Evolutionary conservation across 2,329 filamentous ascomycete genomes (phyloP).

Genomic region (Conoideocrella luteorostrata): DNA sequence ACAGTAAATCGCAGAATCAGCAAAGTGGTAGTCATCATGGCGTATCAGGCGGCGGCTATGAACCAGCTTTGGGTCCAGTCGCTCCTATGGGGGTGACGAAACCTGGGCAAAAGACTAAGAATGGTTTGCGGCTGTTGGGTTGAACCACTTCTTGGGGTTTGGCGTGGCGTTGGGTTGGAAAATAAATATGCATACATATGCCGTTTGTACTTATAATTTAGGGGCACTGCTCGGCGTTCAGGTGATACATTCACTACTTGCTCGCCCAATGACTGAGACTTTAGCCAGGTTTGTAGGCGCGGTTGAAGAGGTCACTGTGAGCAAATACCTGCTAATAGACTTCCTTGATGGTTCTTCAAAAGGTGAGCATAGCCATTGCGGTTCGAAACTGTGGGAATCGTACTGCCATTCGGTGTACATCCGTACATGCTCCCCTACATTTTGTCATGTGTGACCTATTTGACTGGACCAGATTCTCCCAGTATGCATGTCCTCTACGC

Average conservation of each 20-base stretch:
- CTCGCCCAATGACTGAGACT: too few relatives aligned
- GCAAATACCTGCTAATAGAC: too few relatives aligned
- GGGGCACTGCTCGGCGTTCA: background rate
- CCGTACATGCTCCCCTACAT: background rate
- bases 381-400: background rate
- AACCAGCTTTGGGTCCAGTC: conserved; percentile 44
- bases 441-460: background rate
- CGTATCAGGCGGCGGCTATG: conserved; percentile 32
- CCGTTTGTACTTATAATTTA: background rate
- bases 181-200: too few relatives aligned
- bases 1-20: conserved; percentile 21
- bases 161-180: too few relatives aligned
- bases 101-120: conserved; percentile 61
- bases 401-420: background rate
- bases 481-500: background rate
- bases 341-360: too few relatives aligned
- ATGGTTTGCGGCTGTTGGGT: conserved; percentile 54
- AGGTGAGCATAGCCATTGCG: too few relatives aligned
- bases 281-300: too few relatives aligned
- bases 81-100: conserved; percentile 50
- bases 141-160: conserved; percentile 23
- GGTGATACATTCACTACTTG: too few relatives aligned
- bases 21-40: conserved; percentile 23
- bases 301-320: too few relatives aligned
- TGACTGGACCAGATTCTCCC: background rate